Conservation (phyloP, 345 rosid genomes). For the Hibiscus trionum region DNA sequence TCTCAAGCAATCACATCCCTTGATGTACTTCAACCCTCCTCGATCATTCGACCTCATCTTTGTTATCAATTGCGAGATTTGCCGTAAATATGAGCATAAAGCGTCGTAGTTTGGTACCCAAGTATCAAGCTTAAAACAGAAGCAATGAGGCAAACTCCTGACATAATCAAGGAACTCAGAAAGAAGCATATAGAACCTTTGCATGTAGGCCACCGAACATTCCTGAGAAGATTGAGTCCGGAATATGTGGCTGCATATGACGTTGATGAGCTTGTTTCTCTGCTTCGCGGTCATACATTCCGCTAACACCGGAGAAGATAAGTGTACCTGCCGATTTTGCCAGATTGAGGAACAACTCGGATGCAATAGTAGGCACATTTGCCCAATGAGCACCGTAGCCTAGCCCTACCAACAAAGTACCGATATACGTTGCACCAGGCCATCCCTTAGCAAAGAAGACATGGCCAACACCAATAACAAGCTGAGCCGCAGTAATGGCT, state of each 20-base stretch:
- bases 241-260: conserved; percentile 10
- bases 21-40: background rate
- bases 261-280: conserved; percentile 57
- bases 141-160: conserved; percentile 76
- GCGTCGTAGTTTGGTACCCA: conserved; percentile 70
- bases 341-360: conserved; percentile 87
- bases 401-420: conserved; percentile 76
- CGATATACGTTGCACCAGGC: conserved; percentile 85
- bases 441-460: conserved; percentile 82
- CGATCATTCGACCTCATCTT: background rate
- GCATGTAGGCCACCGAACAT: conserved; percentile 35
- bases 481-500: conserved; percentile 74
- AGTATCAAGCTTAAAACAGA: conserved; percentile 69
- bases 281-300: conserved; percentile 80
- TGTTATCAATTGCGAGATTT: conserved; percentile 31
- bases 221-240: conserved; percentile 21
- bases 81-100: conserved; percentile 72
- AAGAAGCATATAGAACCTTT: conserved; percentile 81
- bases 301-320: conserved; percentile 77
- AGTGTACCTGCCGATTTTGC: conserved; percentile 95
- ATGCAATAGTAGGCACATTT: conserved; percentile 87
- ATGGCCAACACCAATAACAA: conserved; percentile 83
- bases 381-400: conserved; percentile 98
- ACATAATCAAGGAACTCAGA: conserved; percentile 88
- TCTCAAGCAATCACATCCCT: no score